Evolutionary conservation across 495 filamentous ascomycete genomes (phyloP).

Genomic region (Tuber umbilicatum): DNA sequence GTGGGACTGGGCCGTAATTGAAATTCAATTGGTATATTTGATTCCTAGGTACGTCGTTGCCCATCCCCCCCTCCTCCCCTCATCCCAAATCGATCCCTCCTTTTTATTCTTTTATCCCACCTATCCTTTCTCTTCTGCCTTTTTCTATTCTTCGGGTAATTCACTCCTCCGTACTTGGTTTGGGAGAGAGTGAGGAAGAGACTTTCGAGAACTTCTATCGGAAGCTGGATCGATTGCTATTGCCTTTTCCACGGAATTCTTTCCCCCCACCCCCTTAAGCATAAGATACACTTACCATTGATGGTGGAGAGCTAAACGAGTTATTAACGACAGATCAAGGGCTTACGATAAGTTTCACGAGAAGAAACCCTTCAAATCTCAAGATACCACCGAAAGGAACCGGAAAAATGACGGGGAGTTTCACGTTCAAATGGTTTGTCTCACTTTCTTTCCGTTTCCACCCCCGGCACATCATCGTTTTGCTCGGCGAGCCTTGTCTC

Average conservation of each 20-base stretch:
- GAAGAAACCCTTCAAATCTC: neutral
- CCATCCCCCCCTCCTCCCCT: constrained; percentile 1
- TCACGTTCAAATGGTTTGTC: constrained; percentile 40
- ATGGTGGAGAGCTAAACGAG: constrained; percentile 1
- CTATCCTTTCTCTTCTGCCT: neutral
- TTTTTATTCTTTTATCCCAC: neutral
- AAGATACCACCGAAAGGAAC: constrained; percentile 13
- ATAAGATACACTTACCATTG: neutral
- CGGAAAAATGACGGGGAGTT: constrained; percentile 32
- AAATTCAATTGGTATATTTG: constrained; percentile 3
- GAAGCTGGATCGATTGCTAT: neutral
- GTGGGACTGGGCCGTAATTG: neutral
- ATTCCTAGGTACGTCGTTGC: neutral
- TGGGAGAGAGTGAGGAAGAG: neutral
- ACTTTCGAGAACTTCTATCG: neutral
- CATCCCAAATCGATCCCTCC: neutral
- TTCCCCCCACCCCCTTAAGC: neutral
- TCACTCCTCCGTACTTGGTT: neutral
- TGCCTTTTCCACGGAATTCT: neutral
- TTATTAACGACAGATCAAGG: constrained; percentile 4
- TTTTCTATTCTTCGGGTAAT: neutral
- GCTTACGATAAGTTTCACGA: neutral
- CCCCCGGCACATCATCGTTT: neutral
- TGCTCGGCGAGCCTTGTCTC: neutral
- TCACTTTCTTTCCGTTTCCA: neutral